Evolutionary conservation across 2,329 filamentous ascomycete genomes (phyloP), one percentile per base, ranked within the genome.

Genomic region (Blastomyces percursus): DNA sequence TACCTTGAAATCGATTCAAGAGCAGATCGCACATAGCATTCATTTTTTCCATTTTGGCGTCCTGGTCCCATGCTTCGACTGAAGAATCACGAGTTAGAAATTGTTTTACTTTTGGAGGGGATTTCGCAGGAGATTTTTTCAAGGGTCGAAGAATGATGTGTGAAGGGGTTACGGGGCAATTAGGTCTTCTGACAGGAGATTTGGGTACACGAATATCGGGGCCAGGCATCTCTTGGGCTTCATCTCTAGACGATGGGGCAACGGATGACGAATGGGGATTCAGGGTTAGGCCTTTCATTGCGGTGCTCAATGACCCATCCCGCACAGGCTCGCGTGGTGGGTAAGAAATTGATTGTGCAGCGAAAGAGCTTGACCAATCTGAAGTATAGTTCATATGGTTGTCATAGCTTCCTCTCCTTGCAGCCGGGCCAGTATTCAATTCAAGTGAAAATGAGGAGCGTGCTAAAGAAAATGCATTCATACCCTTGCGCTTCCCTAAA

Each of bases 71-170:
- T 70, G 83, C 88, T 90, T 82, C 78, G 76, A 75, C 77, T 81
- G 90, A 87, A 86, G 91, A 90, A 80, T 86, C 78, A 78, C 86
- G 88, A 67, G 82, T 87, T 70, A 93, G 79, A 79, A 82, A 92
- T 1, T 72, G 69, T 16, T 72, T 73, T 67, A 82, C 81, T 57
- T 72, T 72, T 68, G 69, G 55, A 65, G 70, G 65, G 67, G 67
- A 64, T 67, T 74, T 71, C 67, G 73, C 66, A 63, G 72, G 70
- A 64, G 69, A 67, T 64, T 67, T 72, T 48, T 64, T 67, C 19
- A 42, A 24, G 21, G 60, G 55, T 59, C 65, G 69, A 44, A 67
- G 75, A 64, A 78, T 79, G 70, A 77, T 67, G 68, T 61, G 65
- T 56, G 65, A 63, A 62, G 70, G 67, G 62, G 69, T 66, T 63